Base-by-base conservation (phyloP, 2,329 filamentous ascomycete genomes). In the Penicillium sclerotiorum region DNA sequence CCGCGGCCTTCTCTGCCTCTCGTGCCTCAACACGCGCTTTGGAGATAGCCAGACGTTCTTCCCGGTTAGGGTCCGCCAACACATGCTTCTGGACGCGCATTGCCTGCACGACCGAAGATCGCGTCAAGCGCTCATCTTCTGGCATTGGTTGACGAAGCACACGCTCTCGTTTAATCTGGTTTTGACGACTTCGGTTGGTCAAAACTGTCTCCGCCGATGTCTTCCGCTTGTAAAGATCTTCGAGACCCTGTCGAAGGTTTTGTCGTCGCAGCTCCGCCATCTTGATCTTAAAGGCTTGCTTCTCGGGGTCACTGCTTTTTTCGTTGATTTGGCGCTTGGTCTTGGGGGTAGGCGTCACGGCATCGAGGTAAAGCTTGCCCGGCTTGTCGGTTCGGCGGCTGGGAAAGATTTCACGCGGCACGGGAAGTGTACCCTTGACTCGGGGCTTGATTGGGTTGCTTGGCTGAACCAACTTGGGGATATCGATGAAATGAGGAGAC, bases 401-500 rank as follows among this genome's bases (percentile, higher is more conserved):
- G 5, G 80, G 78, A 75, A 97, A 96, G 58, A 97, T 75, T 49
- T 89, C 81, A 56, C 92, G 86, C 28, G 94, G 93, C 0, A 90
- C 78, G 8, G 94, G 94, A 0, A 99, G 81, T 49, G 86, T 83
- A 60, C 94, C 94, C 69, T 90, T 90, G 27, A 90, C 69, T 41
- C 60, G 62, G 13, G 73, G 75, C 51, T 76, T 76, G 44, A 69
- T 64, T 3, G 75, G 72, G 35, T 75, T 71, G n/a, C 82, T 79
- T 43, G 86, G 84, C 69, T 96, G 90, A n/a, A 84, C 81, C 41
- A 88, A 82, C 59, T 80, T 79, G 40, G 92, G 93, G 47, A 96
- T 78, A 58, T 90, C 85, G 73, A 97, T 88, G 77, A 88, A 97
- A 57, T 83, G 82, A 39, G 94, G 93, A 28, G 91, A 95, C 69